A percentile compares a stretch with the other conserved stretches of the same genome.
Evolutionary conservation across 2,329 filamentous ascomycete species (phyloP).

Genomic region (Exophiala sideris): DNA sequence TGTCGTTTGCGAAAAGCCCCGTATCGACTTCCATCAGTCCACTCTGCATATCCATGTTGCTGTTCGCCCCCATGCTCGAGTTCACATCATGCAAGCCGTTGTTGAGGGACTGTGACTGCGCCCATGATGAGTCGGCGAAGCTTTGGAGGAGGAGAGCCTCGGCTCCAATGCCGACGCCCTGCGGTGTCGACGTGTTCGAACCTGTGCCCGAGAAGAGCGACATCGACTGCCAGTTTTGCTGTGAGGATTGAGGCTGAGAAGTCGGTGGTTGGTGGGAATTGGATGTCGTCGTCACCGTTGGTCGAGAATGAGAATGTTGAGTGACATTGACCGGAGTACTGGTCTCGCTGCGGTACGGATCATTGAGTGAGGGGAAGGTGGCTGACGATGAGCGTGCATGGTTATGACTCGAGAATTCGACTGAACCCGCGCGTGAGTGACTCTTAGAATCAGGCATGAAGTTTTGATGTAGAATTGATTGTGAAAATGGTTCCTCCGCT

Average conservation of each 20-base stretch:
- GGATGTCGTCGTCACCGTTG: constrained; percentile 4
- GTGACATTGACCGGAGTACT: constrained; percentile 15
- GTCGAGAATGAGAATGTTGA: constrained; percentile 8
- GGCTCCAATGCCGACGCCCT: constrained; percentile 9
- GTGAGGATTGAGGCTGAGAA: constrained; percentile 4
- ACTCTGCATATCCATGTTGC: constrained; percentile 7
- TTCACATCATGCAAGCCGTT: constrained; percentile 2
- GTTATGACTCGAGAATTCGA: constrained; percentile 11
- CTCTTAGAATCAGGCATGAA: constrained; percentile 5
- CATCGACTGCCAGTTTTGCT: constrained; percentile 15
- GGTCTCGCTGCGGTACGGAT: constrained; percentile 19
- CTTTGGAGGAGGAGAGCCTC: constrained; percentile 20
- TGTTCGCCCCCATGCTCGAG: background rate
- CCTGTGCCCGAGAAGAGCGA: constrained; percentile 12
- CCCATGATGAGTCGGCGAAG: constrained; percentile 22
- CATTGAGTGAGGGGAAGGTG: constrained; percentile 15
- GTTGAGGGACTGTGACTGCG: constrained; percentile 14
- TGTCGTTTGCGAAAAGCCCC: constrained; percentile 20
- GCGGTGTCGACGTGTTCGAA: constrained; percentile 3
- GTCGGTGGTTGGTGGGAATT: constrained; percentile 8
- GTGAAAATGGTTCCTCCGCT: no score
- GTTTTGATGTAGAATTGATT: constrained; percentile 6
- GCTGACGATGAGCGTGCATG: constrained; percentile 6
- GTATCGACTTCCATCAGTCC: constrained; percentile 22
- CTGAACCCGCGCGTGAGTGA: constrained; percentile 17